Evolutionary conservation across 495 filamentous ascomycete species (phyloP), one percentile per base, ranked within the genome.

Genomic region (Penicillium angulare): DNA sequence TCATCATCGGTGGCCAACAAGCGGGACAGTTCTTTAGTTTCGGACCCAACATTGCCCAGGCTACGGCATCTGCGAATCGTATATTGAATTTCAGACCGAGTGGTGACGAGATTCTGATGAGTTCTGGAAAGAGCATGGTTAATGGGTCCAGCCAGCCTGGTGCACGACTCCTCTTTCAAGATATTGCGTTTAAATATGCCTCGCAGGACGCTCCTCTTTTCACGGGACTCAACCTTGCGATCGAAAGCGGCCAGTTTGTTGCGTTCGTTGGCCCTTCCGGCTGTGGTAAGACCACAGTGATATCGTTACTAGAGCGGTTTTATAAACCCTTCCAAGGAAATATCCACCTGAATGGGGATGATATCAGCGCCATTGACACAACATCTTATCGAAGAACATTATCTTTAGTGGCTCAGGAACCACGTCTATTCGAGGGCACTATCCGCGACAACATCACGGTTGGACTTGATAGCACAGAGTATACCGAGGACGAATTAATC

Each of bases 231-330:
- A 58, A 59, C 23, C 18, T 72, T 2, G 44, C 32, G 4, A 86
- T 90, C 40, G 67, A 79, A 33, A 79, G 80, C 34, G 86, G 87
- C 1, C 77, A 85, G 50, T 86, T 80, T 49, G 81, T 79, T 3
- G 88, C 85, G 0, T 71, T 92, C 13, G 87, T 90, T 6, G 88
- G 88, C 2, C 70, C 85, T 0, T 83, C 78, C 0, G 88, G 88
- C 16, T 87, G 82, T 23, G 88, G 88, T 10, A 92, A 92, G 57
- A 85, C 79, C 1, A 88, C 82, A 13, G 72, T 86, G 18, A 75
- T 89, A 15, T 79, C 79, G 3, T 67, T 90, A 0, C 64, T 90
- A 1, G 83, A 86, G 65, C 44, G 77, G 17, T 86, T 88, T 62
- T 89, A 88, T 59, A 72, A 81, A 20, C 68, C 74, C 0, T 53